Percentiles rank a stretch among this genome's conserved stretches.
These are phyloP conservation scores for Omphalea diandra DNA, from an alignment of 441 rosid genomes.

Conservation along the genomic window DNA sequence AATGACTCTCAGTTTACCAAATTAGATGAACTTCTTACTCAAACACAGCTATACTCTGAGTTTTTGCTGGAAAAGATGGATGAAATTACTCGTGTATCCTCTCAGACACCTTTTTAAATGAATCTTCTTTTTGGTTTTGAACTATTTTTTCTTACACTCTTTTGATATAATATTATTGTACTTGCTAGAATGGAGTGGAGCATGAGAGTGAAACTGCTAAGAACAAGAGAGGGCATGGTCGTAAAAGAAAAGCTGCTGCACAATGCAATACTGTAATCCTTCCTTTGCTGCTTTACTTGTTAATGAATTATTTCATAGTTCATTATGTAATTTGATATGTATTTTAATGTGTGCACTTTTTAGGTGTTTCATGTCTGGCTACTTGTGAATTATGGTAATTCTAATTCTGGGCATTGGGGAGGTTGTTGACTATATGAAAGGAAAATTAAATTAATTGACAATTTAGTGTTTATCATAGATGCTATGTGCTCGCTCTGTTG, in stretches of 20 bases:
- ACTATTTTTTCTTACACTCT: constrained; percentile 4
- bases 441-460: neutral
- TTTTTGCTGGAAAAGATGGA: constrained; percentile 93
- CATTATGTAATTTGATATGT: neutral
- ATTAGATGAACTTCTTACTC: constrained; percentile 86
- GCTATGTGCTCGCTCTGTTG: neutral
- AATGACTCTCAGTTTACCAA: constrained; percentile 60
- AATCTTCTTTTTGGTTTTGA: constrained; percentile 11
- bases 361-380: neutral
- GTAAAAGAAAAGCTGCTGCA: constrained; percentile 70
- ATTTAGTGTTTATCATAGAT: neutral
- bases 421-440: neutral
- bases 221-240: constrained; percentile 59
- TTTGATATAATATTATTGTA: constrained; percentile 16
- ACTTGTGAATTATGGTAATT: neutral
- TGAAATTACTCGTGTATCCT: constrained; percentile 62
- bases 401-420: neutral
- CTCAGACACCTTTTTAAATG: constrained; percentile 15
- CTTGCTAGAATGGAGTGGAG: constrained; percentile 58
- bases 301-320: neutral
- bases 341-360: neutral
- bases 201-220: constrained; percentile 39
- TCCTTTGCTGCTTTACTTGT: neutral
- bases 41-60: constrained; percentile 81
- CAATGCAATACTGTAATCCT: constrained; percentile 58